Base-by-base conservation (phyloP, 805 yeast genomes). In the Candida awuae region DNA sequence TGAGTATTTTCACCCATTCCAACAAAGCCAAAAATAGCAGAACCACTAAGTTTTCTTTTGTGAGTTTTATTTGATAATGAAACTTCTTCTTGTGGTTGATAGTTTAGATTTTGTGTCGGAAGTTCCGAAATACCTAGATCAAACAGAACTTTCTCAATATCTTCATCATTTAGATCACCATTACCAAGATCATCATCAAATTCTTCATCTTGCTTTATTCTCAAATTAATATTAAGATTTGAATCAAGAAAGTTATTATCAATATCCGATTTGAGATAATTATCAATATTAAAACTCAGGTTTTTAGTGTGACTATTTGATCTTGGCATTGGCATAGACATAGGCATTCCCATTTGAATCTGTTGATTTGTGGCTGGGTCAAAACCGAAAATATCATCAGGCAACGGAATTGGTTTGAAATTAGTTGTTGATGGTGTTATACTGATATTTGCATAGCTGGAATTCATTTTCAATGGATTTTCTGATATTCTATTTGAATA, bases 21-120 rank as follows among this genome's bases (percentile, higher is more conserved):
- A 8, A 68, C 62, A 48, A 72, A 82, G 0, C 94, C 94, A 58
- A 83, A 83, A 20, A 83, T 82, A 2, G 84, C 90, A 4, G 90
- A 80, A 12, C 94, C 94, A 62, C 87, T 80, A 15, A 73, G 66
- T 42, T 76, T 75, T 47, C 84, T 71, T 38, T 70, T 59, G 90
- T 18, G 58, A 25, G 12, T 25, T 25, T 25, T 14, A 5, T 25
- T 25, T 25, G n/a, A 6, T 25, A 12, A 14, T 25, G 10, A 12
- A 13, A 25, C n/a, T 25, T 6, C n/a, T 54, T 48, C 53, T 21
- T 13, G 30, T 26, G 19, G 43, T 26, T 42, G 44, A n/a, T 28
- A 33, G 16, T 30, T 16, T 35, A n/a, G 26, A 4, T 14, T 12
- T 9, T 23, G 17, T 14, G 10, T 6, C 2, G 47, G 33, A 5